phyloP scores from a whole-genome alignment of 495 filamentous ascomycete species.

The Penicillium diatomitis region DNA sequence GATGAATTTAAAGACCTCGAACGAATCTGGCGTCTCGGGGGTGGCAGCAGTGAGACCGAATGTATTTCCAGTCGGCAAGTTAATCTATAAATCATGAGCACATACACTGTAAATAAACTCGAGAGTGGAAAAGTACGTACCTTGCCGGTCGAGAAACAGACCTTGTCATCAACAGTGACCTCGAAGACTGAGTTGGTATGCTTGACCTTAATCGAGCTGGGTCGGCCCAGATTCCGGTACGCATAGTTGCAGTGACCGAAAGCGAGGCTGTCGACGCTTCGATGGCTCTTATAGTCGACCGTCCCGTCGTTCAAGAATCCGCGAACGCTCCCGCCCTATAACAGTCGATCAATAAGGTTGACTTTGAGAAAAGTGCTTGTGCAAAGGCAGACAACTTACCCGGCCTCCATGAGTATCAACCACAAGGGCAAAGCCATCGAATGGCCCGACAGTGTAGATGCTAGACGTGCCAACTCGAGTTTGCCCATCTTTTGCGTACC shows the following conservation, averaged over 20 bases:
- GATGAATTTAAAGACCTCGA: slow-evolving; percentile 83
- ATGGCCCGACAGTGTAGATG: slow-evolving; percentile 71
- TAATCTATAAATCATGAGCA: slow-evolving; percentile 36
- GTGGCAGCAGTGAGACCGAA: slow-evolving; percentile 84
- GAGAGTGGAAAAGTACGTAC: slow-evolving; percentile 21
- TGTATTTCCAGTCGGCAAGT: slow-evolving; percentile 69
- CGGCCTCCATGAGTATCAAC: slow-evolving; percentile 81
- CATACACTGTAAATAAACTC: not conserved
- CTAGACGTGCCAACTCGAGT: slow-evolving; percentile 56
- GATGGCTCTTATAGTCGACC: slow-evolving; percentile 68
- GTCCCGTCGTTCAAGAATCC: slow-evolving; percentile 92
- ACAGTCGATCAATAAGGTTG: slow-evolving; percentile 6
- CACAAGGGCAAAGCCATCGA: slow-evolving; percentile 80
- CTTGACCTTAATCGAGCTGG: slow-evolving; percentile 65
- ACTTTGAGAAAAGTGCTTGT: not conserved
- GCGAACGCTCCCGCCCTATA: slow-evolving; percentile 65
- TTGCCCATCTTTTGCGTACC: slow-evolving; percentile 72
- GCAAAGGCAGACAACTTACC: slow-evolving; percentile 22
- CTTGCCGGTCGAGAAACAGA: slow-evolving; percentile 78
- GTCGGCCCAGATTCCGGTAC: slow-evolving; percentile 85
- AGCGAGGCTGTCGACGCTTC: slow-evolving; percentile 72
- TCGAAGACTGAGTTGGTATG: slow-evolving; percentile 54
- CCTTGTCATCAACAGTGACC: slow-evolving; percentile 71
- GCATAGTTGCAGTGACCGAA: slow-evolving; percentile 89
- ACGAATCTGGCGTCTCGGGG: slow-evolving; percentile 86